Conservation (phyloP, 768 basidiomycete genomes). For the Boletus pseudopeckii region DNA sequence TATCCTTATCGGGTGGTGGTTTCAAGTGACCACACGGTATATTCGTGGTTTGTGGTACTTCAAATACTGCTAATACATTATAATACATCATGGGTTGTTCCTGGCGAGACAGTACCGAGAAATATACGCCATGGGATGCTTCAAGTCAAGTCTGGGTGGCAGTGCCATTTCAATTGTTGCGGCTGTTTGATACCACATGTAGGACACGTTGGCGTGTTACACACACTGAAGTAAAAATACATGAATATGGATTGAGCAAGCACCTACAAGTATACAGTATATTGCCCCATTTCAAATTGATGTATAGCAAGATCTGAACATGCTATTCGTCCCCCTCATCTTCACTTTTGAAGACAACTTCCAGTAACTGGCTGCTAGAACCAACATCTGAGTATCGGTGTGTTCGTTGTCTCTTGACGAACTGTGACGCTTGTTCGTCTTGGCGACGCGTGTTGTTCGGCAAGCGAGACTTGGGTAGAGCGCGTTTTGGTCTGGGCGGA, state of each 20-base stretch:
- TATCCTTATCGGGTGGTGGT: not conserved
- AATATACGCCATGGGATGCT: not conserved
- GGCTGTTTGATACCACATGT: too few relatives aligned
- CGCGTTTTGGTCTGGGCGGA: slow-evolving; percentile 24
- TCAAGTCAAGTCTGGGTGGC: not conserved
- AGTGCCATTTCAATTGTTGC: not conserved
- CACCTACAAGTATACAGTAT: not conserved
- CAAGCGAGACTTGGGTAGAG: slow-evolving; percentile 25
- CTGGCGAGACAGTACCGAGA: not conserved
- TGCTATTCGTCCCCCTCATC: slow-evolving; percentile 17
- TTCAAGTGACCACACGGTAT: too few relatives aligned
- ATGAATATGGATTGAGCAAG: not conserved
- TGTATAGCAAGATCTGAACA: not conserved
- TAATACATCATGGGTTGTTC: not conserved
- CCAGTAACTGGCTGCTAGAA: slow-evolving; percentile 2
- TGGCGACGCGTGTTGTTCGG: not conserved
- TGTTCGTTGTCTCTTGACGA: slow-evolving; percentile 26
- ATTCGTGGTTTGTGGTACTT: not conserved
- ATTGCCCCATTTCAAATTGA: not conserved
- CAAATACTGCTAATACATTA: not conserved
- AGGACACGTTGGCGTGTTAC: not conserved
- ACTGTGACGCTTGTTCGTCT: slow-evolving; percentile 3
- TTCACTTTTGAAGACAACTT: slow-evolving; percentile 6
- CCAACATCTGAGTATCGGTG: slow-evolving; percentile 18
- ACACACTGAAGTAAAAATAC: slow-evolving; percentile 2